A percentile compares a stretch with the other conserved stretches of the same genome.
Evolutionary conservation across 306 rosid species (phyloP).

Genomic region (Medicago lupulina): DNA sequence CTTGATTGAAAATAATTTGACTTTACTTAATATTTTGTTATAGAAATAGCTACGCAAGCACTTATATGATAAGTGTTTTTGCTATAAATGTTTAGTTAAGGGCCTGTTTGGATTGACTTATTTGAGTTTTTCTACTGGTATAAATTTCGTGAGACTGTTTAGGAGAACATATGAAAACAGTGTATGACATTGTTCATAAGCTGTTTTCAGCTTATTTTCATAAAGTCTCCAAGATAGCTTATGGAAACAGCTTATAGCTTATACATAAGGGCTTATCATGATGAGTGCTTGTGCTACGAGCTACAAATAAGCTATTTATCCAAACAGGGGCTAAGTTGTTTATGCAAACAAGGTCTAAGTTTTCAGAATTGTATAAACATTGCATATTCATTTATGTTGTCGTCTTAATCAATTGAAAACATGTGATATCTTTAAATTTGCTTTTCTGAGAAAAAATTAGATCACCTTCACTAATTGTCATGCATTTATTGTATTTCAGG

Average conservation of each 20-base stretch:
- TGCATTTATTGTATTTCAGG: slow-evolving; percentile 49
- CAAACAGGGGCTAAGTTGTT: not conserved
- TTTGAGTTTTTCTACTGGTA: no score
- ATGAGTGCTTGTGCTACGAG: not conserved
- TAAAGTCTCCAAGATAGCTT: no score
- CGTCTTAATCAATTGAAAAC: slow-evolving; percentile 16
- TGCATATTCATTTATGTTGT: slow-evolving; percentile 13
- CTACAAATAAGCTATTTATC: no score
- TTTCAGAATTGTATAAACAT: slow-evolving; percentile 2
- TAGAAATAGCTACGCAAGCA: not conserved
- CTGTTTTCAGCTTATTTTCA: no score
- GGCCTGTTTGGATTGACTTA: no score
- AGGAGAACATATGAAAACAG: no score
- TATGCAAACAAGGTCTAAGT: not conserved
- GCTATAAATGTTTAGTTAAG: no score
- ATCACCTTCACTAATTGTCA: slow-evolving; percentile 28
- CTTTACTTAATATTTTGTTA: not conserved
- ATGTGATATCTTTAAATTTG: slow-evolving; percentile 1
- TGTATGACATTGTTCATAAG: no score
- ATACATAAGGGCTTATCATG: not conserved
- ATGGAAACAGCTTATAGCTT: no score
- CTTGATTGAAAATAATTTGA: not conserved
- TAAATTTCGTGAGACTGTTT: no score
- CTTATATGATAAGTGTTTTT: no score
- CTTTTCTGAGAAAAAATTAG: not conserved